A percentile compares a stretch with the other conserved stretches of the same genome.
Conservation (phyloP, 2,329 filamentous ascomycete species). For the Colletotrichum scovillei region DNA sequence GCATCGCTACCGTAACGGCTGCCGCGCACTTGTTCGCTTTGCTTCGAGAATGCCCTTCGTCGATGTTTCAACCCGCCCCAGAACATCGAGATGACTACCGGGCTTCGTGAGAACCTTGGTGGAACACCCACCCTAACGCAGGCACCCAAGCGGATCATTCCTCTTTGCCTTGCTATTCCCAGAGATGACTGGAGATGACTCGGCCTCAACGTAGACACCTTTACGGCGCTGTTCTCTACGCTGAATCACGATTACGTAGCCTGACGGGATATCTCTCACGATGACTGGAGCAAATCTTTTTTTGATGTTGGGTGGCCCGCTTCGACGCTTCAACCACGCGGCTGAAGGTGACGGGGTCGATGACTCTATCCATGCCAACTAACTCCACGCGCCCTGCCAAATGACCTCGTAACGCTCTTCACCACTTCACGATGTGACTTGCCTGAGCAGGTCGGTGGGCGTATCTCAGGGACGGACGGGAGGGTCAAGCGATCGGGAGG, state of each 20-base stretch:
- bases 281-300: constrained; percentile 7
- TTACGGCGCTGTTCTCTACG: background rate
- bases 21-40: background rate
- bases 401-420: constrained; percentile 6
- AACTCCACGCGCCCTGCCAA: constrained; percentile 2
- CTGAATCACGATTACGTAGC: background rate
- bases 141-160: constrained; percentile 2
- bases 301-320: background rate
- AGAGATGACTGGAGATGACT: background rate
- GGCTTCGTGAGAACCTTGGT: background rate
- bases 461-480: constrained; percentile 4
- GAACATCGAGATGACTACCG: background rate
- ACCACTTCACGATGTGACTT: constrained; percentile 18
- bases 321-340: background rate
- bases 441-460: constrained; percentile 1
- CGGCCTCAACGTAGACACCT: background rate
- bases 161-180: background rate
- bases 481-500: constrained; percentile 24
- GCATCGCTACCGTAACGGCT: constrained; percentile 10
- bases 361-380: constrained; percentile 8
- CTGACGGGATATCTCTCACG: background rate
- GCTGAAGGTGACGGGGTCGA: background rate
- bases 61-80: background rate
- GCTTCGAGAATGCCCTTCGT: background rate
- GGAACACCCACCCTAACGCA: background rate